A percentile compares a stretch with the other conserved stretches of the same genome.
Conservation (phyloP, 768 basidiomycete genomes). For the Gloeostereum incarnatum region DNA sequence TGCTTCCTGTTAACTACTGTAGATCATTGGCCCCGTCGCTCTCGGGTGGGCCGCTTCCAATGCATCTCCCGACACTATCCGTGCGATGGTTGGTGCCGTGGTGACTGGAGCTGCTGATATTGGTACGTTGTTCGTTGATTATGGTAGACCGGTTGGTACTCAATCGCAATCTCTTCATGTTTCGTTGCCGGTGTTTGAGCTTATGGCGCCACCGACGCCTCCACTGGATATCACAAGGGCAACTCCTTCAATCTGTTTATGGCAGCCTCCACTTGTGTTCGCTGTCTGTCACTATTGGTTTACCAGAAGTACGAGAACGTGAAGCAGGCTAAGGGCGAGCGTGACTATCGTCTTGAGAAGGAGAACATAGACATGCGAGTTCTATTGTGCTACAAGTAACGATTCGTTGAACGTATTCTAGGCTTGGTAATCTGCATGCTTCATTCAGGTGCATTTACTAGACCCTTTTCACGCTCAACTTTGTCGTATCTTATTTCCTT, state of each 20-base stretch:
- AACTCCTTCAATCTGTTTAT: conserved; percentile 4
- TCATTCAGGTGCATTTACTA: too few species aligned
- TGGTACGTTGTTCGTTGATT: background rate
- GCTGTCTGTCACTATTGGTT: background rate
- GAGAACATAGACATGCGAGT: background rate
- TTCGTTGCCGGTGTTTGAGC: background rate
- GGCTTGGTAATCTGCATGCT: background rate
- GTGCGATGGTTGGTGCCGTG: conserved; percentile 5
- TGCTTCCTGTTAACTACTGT: background rate
- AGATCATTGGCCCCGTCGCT: conserved; percentile 6
- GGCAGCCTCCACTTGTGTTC: background rate
- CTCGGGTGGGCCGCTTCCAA: conserved; percentile 6
- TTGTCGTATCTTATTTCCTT: too few species aligned
- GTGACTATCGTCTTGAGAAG: background rate
- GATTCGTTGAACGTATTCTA: background rate
- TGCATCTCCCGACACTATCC: too few species aligned
- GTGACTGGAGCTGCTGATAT: conserved; percentile 4
- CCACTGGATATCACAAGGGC: conserved; percentile 5
- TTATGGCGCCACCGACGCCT: conserved; percentile 4
- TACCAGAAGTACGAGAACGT: background rate
- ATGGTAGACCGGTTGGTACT: background rate
- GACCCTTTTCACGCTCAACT: too few species aligned
- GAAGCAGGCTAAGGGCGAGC: background rate
- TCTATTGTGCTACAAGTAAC: background rate
- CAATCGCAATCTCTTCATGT: background rate